These are phyloP conservation scores for Chenopodium album DNA, from an alignment of 148 eudicot species.

Conservation along the genomic window DNA sequence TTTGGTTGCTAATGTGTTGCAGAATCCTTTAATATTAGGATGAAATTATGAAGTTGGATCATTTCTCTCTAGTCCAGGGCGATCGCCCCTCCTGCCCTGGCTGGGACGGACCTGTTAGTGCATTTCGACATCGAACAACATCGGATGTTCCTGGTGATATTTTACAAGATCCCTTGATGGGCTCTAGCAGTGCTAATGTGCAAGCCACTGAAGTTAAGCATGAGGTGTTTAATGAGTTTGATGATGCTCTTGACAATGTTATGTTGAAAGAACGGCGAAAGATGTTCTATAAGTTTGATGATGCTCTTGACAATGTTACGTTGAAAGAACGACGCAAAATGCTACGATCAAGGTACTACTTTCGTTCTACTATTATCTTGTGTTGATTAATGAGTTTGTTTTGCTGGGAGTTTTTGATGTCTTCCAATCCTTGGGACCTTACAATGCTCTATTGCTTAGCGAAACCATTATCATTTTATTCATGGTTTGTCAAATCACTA, in stretches of 20 bases:
- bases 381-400: too few species aligned
- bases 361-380: neutral
- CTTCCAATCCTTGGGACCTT: neutral
- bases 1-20: too few species aligned
- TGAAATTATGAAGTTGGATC: too few species aligned
- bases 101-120: slow-evolving; percentile 1
- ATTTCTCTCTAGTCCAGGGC: too few species aligned
- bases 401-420: neutral
- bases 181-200: slow-evolving; percentile 17
- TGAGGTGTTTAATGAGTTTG: slow-evolving; percentile 37
- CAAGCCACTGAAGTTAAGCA: slow-evolving; percentile 29
- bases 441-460: neutral
- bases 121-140: slow-evolving; percentile 14
- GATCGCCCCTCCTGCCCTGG: too few species aligned
- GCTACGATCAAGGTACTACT: slow-evolving; percentile 62
- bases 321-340: slow-evolving; percentile 54
- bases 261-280: slow-evolving; percentile 52
- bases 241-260: slow-evolving; percentile 59
- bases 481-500: neutral
- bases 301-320: slow-evolving; percentile 55
- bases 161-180: slow-evolving; percentile 18
- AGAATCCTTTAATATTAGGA: too few species aligned
- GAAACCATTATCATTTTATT: neutral
- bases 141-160: slow-evolving; percentile 24
- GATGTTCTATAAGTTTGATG: slow-evolving; percentile 38